Evolutionary conservation across 129 eudicot genomes (phyloP).

Genomic region (Flaveria ramosissima): DNA sequence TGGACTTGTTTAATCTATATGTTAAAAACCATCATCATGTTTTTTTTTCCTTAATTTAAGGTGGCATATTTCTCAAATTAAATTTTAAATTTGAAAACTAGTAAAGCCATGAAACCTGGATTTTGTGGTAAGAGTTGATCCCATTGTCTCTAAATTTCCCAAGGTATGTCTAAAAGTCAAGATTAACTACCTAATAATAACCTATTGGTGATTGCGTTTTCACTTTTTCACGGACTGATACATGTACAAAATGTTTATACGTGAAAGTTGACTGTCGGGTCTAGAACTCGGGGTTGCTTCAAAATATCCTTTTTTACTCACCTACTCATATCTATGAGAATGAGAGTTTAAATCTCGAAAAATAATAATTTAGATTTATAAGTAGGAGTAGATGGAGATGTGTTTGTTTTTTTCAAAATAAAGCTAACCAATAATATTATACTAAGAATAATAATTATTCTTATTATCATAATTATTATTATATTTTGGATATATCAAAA

Average conservation of each 20-base stretch:
- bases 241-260: not conserved
- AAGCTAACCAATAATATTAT: not conserved
- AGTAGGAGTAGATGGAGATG: too few relatives aligned
- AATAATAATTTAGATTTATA: too few relatives aligned
- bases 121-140: conserved; percentile 30
- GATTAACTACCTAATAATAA: not conserved
- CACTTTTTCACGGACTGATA: too few relatives aligned
- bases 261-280: not conserved
- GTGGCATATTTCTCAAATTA: conserved; percentile 31
- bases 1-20: conserved; percentile 7
- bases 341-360: too few relatives aligned
- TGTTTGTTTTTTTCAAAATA: too few relatives aligned
- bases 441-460: not conserved
- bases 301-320: too few relatives aligned
- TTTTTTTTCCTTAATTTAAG: conserved; percentile 34
- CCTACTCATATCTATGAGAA: too few relatives aligned
- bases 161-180: conserved; percentile 7
- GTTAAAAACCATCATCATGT: conserved; percentile 25
- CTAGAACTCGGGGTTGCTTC: not conserved
- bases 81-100: conserved; percentile 10
- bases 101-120: conserved; percentile 23
- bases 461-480: too few relatives aligned
- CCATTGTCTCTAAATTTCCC: conserved; percentile 32
- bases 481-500: too few relatives aligned
- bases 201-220: too few relatives aligned